A percentile compares a stretch with the other conserved stretches of the same genome.
These are phyloP conservation scores for Tetraselmis striata DNA, from an alignment of 139 green algal genomes.

Conservation along the genomic window DNA sequence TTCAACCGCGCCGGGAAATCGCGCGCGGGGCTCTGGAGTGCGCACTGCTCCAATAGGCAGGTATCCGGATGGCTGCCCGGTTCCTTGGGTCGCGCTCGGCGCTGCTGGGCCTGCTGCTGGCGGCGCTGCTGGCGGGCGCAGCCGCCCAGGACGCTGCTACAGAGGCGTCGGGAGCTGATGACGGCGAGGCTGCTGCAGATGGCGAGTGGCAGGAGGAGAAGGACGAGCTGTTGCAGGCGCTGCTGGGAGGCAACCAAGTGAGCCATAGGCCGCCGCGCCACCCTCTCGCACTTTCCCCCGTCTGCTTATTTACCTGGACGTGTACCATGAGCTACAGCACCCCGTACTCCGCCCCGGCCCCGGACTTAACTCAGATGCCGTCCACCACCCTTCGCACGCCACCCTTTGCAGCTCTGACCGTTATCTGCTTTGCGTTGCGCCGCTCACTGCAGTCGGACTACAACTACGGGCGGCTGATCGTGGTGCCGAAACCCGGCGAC, in stretches of 20 bases:
- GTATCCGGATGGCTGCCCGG: no score
- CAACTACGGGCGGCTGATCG: neutral
- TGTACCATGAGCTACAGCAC: neutral
- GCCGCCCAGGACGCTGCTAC: no score
- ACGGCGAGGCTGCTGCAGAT: neutral
- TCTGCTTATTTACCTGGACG: neutral
- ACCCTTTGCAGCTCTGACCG: neutral
- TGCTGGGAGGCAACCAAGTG: neutral
- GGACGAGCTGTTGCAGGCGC: neutral
- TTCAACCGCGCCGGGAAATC: no score
- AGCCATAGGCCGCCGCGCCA: neutral
- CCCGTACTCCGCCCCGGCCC: neutral
- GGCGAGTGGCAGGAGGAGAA: neutral
- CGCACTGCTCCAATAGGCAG: no score
- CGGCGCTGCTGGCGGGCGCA: no score
- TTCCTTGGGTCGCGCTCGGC: no score
- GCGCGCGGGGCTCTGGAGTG: no score
- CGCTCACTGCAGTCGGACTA: neutral
- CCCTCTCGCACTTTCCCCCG: neutral
- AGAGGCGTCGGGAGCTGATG: no score
- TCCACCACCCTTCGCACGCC: neutral
- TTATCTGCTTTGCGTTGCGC: neutral
- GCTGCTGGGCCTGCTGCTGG: no score
- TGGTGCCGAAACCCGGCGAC: neutral
- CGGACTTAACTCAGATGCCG: neutral